These are phyloP conservation scores for Gentiana dahurica DNA, from an alignment of 257 asterid genomes.

Conservation along the genomic window DNA sequence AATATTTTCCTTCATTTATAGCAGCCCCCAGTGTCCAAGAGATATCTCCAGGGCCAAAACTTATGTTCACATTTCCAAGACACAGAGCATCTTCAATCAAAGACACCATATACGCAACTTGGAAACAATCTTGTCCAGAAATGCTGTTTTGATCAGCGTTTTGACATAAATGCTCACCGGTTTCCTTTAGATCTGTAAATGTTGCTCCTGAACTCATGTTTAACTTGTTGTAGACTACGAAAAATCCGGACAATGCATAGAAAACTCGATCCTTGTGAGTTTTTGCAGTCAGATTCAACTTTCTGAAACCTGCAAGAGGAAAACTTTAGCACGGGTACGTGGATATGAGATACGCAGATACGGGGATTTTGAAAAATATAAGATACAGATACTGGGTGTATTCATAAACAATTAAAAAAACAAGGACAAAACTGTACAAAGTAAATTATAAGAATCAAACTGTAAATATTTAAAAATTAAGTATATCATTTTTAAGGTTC, in stretches of 20 bases:
- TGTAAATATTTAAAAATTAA: too few relatives aligned
- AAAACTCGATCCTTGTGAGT: conserved; percentile 28
- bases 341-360: too few relatives aligned
- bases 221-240: conserved; percentile 41
- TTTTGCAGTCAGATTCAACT: conserved; percentile 31
- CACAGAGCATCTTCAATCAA: conserved; percentile 58
- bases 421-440: too few relatives aligned
- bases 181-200: conserved; percentile 38
- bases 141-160: conserved; percentile 22
- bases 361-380: too few relatives aligned
- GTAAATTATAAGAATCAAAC: too few relatives aligned
- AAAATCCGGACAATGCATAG: conserved; percentile 74
- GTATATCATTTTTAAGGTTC: too few relatives aligned
- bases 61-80: conserved; percentile 40
- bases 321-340: neutral
- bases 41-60: conserved; percentile 67
- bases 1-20: conserved; percentile 48
- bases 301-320: conserved; percentile 37
- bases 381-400: too few relatives aligned
- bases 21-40: conserved; percentile 89
- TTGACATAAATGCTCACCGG: conserved; percentile 41
- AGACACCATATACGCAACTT: conserved; percentile 50
- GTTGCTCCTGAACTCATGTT: conserved; percentile 49
- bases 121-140: conserved; percentile 44
- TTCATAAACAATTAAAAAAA: too few relatives aligned